Evolutionary conservation across 805 yeast species (phyloP).

Genomic region (Saccharomyces paradoxus): DNA sequence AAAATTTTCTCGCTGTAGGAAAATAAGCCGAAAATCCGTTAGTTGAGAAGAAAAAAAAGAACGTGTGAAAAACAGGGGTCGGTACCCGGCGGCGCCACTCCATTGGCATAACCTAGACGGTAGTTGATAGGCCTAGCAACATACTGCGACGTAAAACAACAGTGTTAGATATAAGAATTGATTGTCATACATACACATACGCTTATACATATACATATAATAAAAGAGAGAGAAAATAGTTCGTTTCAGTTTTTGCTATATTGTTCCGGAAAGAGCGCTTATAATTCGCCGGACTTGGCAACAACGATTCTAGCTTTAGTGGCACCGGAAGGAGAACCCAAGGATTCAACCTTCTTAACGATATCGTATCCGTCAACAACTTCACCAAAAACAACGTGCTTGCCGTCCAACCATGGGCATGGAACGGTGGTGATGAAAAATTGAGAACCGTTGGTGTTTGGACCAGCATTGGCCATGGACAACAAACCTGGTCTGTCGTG

Average conservation of each 20-base stretch:
- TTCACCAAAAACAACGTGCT: conserved; percentile 94
- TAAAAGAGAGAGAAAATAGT: not conserved
- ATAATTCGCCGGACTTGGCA: conserved; percentile 44
- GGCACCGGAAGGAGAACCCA: conserved; percentile 68
- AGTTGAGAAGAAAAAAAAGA: not conserved
- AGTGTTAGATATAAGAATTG: not conserved
- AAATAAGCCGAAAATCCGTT: not conserved
- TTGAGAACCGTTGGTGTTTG: conserved; percentile 96
- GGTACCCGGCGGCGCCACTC: not conserved
- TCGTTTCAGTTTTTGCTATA: not conserved
- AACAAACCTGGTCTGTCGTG: conserved; percentile 78
- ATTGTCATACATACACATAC: not conserved
- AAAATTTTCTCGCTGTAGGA: not conserved
- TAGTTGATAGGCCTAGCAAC: not conserved
- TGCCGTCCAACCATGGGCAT: conserved; percentile 85
- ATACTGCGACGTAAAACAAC: not conserved
- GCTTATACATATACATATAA: not conserved
- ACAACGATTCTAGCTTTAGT: conserved; percentile 60
- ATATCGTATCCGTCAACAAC: conserved; percentile 77
- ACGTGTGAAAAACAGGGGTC: not conserved
- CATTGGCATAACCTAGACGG: too few relatives aligned
- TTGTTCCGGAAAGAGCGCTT: conserved; percentile 5
- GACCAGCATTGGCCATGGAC: conserved; percentile 98
- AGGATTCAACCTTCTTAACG: conserved; percentile 74
- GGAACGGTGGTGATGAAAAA: conserved; percentile 90